Percentiles rank a stretch among this genome's conserved stretches.
These are phyloP conservation scores for Gracilaria gracilis DNA, from an alignment of 23 red algal genomes.

Conservation along the genomic window DNA sequence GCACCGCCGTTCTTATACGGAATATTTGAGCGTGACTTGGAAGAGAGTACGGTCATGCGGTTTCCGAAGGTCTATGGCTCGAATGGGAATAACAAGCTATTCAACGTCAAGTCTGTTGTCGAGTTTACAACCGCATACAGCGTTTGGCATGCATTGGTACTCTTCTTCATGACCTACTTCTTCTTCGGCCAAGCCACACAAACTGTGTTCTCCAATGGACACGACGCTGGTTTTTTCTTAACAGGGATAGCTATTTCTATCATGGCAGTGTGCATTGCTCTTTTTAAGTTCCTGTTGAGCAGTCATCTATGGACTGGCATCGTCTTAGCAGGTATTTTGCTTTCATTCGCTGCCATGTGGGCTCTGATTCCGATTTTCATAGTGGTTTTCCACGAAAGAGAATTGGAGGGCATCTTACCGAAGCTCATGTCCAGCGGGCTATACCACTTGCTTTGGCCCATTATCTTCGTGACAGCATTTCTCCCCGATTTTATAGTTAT, in stretches of 20 bases:
- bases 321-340: constrained; percentile 43
- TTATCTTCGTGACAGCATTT: constrained; percentile 65
- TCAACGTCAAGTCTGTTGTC: constrained; percentile 63
- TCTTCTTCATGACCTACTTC: constrained; percentile 72
- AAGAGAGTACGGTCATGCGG: constrained; percentile 66
- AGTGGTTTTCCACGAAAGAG: constrained; percentile 20
- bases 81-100: constrained; percentile 62
- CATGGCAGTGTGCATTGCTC: constrained; percentile 61
- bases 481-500: constrained; percentile 63
- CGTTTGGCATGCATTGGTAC: constrained; percentile 72
- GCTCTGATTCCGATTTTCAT: constrained; percentile 47
- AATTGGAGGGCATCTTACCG: constrained; percentile 69
- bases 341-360: constrained; percentile 60
- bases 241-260: constrained; percentile 51
- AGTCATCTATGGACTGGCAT: constrained; percentile 57
- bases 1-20: constrained; percentile 79
- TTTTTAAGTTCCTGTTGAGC: constrained; percentile 73
- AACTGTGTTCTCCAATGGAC: constrained; percentile 59
- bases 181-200: constrained; percentile 34
- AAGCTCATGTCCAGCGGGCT: constrained; percentile 43
- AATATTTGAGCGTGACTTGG: constrained; percentile 90
- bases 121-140: constrained; percentile 76
- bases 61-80: constrained; percentile 75
- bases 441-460: constrained; percentile 65
- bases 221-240: constrained; percentile 65